A percentile compares a stretch with the other conserved stretches of the same genome.
These are phyloP conservation scores for Apiospora saccharicola DNA, from an alignment of 2,329 filamentous ascomycete species.

Conservation along the genomic window DNA sequence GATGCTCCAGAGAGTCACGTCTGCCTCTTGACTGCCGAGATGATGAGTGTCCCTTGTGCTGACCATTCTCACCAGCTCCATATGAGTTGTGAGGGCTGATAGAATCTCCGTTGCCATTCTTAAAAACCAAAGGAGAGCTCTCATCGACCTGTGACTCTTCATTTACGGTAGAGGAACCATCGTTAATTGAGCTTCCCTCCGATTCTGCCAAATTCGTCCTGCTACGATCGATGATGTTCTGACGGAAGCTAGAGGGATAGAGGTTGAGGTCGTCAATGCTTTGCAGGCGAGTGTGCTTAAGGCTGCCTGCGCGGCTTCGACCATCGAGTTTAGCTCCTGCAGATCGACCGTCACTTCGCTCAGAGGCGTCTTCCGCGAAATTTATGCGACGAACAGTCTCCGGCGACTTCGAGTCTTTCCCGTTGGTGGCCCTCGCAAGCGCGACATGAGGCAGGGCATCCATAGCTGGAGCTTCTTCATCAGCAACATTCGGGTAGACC, in stretches of 20 bases:
- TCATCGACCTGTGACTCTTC: constrained; percentile 45
- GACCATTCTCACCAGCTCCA: constrained; percentile 31
- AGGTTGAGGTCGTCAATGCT: constrained; percentile 80
- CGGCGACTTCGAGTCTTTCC: constrained; percentile 37
- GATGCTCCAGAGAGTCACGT: constrained; percentile 66
- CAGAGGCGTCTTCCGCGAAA: constrained; percentile 45
- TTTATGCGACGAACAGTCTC: constrained; percentile 50
- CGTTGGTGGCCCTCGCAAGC: constrained; percentile 55
- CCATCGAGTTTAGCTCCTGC: constrained; percentile 45
- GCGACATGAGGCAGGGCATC: constrained; percentile 70
- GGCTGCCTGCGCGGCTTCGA: constrained; percentile 54
- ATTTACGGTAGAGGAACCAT: constrained; percentile 46
- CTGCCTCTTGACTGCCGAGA: constrained; percentile 41
- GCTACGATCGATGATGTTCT: constrained; percentile 90
- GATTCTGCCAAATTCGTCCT: constrained; percentile 65
- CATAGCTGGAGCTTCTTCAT: constrained; percentile 65
- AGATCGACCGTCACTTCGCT: constrained; percentile 39
- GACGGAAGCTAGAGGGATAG: constrained; percentile 87
- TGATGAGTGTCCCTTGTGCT: constrained; percentile 39
- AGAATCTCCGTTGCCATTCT: constrained; percentile 28
- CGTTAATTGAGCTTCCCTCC: constrained; percentile 63
- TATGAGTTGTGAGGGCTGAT: constrained; percentile 37
- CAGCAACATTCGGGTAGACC: constrained; percentile 53
- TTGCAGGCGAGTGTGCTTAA: constrained; percentile 65
- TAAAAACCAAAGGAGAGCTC: constrained; percentile 47